Percentiles rank a stretch among this genome's conserved stretches.
These are phyloP conservation scores for Dendryphion nanum DNA, from an alignment of 2,329 filamentous ascomycete genomes.

Conservation along the genomic window DNA sequence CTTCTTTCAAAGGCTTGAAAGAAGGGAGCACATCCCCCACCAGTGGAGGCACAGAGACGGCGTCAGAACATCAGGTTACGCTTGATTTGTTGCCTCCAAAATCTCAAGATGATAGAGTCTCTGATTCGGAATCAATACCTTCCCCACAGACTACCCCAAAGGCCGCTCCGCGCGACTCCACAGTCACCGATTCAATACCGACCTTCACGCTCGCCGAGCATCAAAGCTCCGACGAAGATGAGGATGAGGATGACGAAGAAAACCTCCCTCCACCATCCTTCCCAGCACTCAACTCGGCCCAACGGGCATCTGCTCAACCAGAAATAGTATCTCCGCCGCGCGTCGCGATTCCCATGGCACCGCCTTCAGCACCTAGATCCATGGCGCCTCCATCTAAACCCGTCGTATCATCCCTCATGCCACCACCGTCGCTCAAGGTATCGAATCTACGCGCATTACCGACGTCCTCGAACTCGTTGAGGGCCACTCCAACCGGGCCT, in stretches of 20 bases:
- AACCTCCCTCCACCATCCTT: slow-evolving; percentile 43
- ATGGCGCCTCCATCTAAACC: slow-evolving; percentile 17
- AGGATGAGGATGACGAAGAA: slow-evolving; percentile 33
- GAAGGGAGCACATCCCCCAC: background rate
- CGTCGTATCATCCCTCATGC: slow-evolving; percentile 24
- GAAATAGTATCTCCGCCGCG: background rate
- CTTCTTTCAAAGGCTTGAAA: background rate
- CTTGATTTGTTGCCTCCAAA: too few species aligned
- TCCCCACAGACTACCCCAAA: slow-evolving; percentile 36
- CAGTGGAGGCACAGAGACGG: background rate
- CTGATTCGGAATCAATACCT: slow-evolving; percentile 1
- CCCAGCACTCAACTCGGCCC: slow-evolving; percentile 47
- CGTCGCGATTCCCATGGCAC: slow-evolving; percentile 14
- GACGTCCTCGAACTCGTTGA: slow-evolving; percentile 27
- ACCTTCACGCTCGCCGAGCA: slow-evolving; percentile 39
- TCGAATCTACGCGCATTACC: slow-evolving; percentile 36
- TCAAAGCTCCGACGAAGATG: slow-evolving; percentile 28
- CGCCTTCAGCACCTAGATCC: slow-evolving; percentile 7
- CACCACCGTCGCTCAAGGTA: slow-evolving; percentile 35
- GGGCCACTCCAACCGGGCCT: slow-evolving; percentile 47
- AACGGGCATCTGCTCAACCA: slow-evolving; percentile 37
- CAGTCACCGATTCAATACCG: slow-evolving; percentile 23
- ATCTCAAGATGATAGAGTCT: background rate
- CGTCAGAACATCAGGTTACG: background rate
- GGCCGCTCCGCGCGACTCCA: slow-evolving; percentile 15